Percentiles rank a stretch among this genome's conserved stretches.
phyloP scores from a whole-genome alignment of 805 yeast genomes.

The Ogataea nakhonphanomensis region DNA sequence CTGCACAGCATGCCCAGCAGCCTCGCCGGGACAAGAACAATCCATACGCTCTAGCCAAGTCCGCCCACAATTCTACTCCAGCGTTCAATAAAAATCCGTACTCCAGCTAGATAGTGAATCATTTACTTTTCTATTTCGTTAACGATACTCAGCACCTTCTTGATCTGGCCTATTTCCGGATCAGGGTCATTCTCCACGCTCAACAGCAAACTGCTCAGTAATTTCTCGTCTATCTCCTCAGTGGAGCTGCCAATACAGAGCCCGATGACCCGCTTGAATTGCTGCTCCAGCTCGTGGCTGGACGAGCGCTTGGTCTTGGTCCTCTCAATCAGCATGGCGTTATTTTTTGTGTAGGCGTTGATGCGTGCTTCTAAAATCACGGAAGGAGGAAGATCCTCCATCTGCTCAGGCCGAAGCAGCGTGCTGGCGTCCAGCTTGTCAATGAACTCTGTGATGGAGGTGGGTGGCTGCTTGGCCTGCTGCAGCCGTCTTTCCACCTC shows the following conservation, averaged over 20 bases:
- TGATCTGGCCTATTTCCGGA: conserved; percentile 34
- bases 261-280: conserved; percentile 85
- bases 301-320: conserved; percentile 51
- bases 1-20: conserved; percentile 5
- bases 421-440: conserved; percentile 12
- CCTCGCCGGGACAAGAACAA: conserved; percentile 6
- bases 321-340: conserved; percentile 49
- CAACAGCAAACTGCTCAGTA: conserved; percentile 79
- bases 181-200: conserved; percentile 88
- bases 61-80: conserved; percentile 21
- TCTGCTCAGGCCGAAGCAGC: conserved; percentile 12
- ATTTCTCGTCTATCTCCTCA: conserved; percentile 53
- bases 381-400: conserved; percentile 42
- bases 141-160: conserved; percentile 33
- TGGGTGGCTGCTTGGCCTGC: conserved; percentile 16
- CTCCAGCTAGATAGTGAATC: conserved; percentile 6
- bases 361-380: conserved; percentile 70
- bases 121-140: conserved; percentile 24
- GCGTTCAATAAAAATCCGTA: conserved; percentile 21
- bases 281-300: conserved; percentile 58
- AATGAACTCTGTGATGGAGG: conserved; percentile 9
- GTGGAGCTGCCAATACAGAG: conserved; percentile 87
- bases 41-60: conserved; percentile 18
- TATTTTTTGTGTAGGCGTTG: conserved; percentile 73
- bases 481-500: conserved; percentile 43